phyloP scores from a whole-genome alignment of 169 alveolate species.

The Theileria parva region DNA sequence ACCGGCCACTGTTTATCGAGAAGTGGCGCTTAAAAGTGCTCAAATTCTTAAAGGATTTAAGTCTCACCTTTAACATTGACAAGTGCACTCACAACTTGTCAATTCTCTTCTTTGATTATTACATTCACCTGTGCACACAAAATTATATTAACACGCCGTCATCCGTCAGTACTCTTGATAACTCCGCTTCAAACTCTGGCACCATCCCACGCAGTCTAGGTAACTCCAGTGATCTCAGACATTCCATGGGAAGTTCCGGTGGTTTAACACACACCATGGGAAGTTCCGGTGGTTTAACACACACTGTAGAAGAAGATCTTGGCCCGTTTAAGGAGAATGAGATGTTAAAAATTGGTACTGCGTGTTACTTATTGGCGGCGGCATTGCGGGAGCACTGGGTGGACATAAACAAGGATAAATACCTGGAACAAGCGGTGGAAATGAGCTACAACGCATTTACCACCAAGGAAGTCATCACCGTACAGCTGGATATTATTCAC shows the following conservation, averaged over 20 bases:
- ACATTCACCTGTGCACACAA: constrained; percentile 1
- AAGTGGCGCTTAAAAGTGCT: constrained; percentile 33
- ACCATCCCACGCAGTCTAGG: too few relatives aligned
- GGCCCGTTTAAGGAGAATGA: background rate
- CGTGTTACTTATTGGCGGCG: constrained; percentile 51
- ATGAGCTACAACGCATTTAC: constrained; percentile 48
- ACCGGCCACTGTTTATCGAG: constrained; percentile 10
- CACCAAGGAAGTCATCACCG: constrained; percentile 41
- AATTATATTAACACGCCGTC: too few relatives aligned
- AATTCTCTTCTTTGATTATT: constrained; percentile 47
- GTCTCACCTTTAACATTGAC: constrained; percentile 46
- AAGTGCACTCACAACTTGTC: constrained; percentile 55
- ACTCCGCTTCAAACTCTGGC: too few relatives aligned
- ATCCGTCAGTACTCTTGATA: too few relatives aligned
- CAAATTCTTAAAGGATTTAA: constrained; percentile 31
- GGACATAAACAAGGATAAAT: constrained; percentile 55
- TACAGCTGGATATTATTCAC: constrained; percentile 59
- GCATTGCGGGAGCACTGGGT: constrained; percentile 69
- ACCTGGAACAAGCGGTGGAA: constrained; percentile 38
- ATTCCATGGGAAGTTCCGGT: background rate
- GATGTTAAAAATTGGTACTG: constrained; percentile 44
- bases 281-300: background rate
- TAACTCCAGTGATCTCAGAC: background rate
- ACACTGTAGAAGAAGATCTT: background rate
- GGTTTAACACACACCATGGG: background rate